Evolutionary conservation across 176 grass and related monocot species (phyloP).

Genomic region (Aechmea fasciata): DNA sequence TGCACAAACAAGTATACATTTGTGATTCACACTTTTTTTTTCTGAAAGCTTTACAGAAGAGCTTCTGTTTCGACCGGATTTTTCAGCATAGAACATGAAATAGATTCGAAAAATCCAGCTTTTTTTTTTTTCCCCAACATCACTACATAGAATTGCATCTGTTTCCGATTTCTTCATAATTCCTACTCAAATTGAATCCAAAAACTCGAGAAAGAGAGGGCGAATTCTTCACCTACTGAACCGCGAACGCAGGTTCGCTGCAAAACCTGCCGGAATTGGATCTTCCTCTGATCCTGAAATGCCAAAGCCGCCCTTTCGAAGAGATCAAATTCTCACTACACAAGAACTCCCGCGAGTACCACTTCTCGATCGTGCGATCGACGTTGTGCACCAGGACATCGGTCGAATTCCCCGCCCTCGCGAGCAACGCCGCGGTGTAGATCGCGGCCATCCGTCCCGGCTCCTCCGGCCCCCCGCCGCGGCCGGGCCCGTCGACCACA

Average conservation of each 20-base stretch:
- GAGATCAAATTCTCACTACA: constrained; percentile 63
- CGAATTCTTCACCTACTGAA: constrained; percentile 21
- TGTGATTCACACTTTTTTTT: no score
- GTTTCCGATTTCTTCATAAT: no score
- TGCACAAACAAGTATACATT: no score
- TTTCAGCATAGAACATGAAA: no score
- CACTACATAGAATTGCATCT: no score
- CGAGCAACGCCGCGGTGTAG: constrained; percentile 26
- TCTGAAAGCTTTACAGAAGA: no score
- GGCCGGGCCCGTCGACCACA: constrained; percentile 64
- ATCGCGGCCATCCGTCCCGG: constrained; percentile 43
- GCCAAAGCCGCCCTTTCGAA: constrained; percentile 64
- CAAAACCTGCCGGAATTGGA: constrained; percentile 34
- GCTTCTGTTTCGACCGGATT: no score
- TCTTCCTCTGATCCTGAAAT: constrained; percentile 38
- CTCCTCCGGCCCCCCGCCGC: constrained; percentile 16
- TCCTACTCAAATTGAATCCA: no score
- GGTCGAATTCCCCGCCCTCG: constrained; percentile 17
- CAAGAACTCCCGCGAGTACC: constrained; percentile 80
- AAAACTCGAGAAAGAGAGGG: no score
- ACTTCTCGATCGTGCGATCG: constrained; percentile 53
- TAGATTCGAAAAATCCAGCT: no score
- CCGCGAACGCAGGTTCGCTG: not conserved
- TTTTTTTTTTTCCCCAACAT: no score
- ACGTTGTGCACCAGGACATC: constrained; percentile 70